These are phyloP conservation scores for Solanum commersonii DNA, from an alignment of 257 asterid species.

Conservation along the genomic window DNA sequence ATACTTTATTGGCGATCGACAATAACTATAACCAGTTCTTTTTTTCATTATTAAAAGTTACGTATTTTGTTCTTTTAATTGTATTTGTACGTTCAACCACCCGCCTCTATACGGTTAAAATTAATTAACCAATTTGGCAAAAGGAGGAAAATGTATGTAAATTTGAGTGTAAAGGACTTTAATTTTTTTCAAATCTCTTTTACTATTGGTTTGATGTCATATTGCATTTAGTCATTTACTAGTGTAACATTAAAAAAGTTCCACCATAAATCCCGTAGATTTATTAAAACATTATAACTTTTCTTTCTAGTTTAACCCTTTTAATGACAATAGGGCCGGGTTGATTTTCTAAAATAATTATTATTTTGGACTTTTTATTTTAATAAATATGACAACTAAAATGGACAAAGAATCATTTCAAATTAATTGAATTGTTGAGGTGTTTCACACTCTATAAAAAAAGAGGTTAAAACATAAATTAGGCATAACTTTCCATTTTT, in stretches of 20 bases:
- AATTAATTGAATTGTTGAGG: no score
- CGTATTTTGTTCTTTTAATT: not conserved
- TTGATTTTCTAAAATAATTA: no score
- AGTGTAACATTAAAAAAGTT: not conserved
- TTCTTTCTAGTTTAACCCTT: not conserved
- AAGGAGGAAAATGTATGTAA: not conserved
- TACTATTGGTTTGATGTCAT: not conserved
- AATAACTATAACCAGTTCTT: not conserved
- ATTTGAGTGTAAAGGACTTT: not conserved
- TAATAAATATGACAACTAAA: no score
- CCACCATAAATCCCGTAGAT: not conserved
- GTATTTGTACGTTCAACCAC: not conserved
- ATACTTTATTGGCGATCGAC: not conserved
- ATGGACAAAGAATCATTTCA: no score
- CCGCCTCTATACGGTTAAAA: not conserved
- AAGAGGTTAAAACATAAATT: no score
- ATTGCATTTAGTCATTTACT: not conserved
- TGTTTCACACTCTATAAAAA: no score
- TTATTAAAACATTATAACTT: not conserved
- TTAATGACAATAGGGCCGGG: not conserved
- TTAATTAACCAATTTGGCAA: not conserved
- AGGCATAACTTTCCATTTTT: no score
- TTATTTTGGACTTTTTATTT: not conserved
- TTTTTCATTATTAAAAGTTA: not conserved
- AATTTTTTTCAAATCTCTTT: not conserved